Evolutionary conservation across 2,329 filamentous ascomycete genomes (phyloP), one percentile per base, ranked within the genome.

Genomic region (Cordyceps cateniannulata): DNA sequence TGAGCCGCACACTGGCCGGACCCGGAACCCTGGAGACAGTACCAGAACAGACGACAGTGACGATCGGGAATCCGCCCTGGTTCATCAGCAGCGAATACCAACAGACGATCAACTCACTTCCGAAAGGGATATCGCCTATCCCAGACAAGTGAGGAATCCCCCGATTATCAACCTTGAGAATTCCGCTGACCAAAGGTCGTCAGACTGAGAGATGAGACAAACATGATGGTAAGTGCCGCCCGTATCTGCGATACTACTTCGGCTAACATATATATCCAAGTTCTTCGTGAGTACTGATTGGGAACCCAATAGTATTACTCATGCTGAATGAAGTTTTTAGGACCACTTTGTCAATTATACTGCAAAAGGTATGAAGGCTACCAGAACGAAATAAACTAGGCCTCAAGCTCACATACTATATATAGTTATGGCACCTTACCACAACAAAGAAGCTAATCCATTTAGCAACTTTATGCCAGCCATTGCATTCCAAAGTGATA

Each of bases 341-440:
- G 80, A 83, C 65, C 82, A 85, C 67, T 85, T 95, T 69, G 78
- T 95, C 62, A 90, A 93, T 66, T 88, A 95, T 71, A 95, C 90
- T 3, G 89, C 89, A 8, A 83, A 85, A 62, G 85, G 77, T 75
- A 70, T 86, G 66, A 71, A 85, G 60, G 80, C 85, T 3, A 81
- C 24, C 24, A 29, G 3, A 10, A 12, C 25, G 1, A 50, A 3
- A n/a, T 12, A 8, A 18, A 24, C 5, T 27, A 18, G 5, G 27
- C 48, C 25, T 12, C 5, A n/a, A 35, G 32, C 62, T 66, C n/a
- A 67, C 50, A 84, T 68, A 77, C 79, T 59, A 4, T 35, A 79
- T 59, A 5, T 35, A 72, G 75, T 78, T 38, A 73, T 79, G 44
- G 77, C 79, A 25, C 76, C 82, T 59, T 77, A 85, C 66, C 77